Percentiles rank a stretch among this genome's conserved stretches.
Conservation (phyloP, 768 basidiomycete genomes). For the Pholiota microspora region DNA sequence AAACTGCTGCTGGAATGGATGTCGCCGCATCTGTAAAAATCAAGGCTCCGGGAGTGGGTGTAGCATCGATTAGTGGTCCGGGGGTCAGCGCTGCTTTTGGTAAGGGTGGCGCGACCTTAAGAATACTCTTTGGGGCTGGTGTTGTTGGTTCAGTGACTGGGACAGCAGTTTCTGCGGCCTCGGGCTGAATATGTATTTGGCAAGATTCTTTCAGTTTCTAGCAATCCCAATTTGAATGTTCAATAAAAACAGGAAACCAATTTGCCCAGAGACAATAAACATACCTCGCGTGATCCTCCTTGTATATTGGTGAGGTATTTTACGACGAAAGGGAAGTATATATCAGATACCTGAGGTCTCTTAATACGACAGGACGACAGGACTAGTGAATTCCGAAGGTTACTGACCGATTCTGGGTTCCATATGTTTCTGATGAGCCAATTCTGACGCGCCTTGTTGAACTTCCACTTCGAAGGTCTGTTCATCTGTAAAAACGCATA, state of each 20-base stretch:
- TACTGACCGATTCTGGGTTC: conserved; percentile 44
- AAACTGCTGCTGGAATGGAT: not conserved
- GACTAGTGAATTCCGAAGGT: conserved; percentile 1
- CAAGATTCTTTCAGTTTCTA: conserved; percentile 23
- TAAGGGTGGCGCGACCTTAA: not conserved
- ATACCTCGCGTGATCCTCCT: conserved; percentile 23
- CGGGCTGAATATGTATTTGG: conserved; percentile 16
- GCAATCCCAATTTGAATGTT: not conserved
- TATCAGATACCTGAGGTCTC: conserved; percentile 17
- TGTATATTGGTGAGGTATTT: conserved; percentile 23
- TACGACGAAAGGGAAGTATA: conserved; percentile 21
- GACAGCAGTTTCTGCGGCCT: not conserved
- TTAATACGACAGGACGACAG: not conserved
- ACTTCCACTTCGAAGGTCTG: conserved; percentile 58
- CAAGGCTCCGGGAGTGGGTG: conserved; percentile 3
- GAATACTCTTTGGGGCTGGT: conserved; percentile 2
- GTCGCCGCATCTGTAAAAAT: not conserved
- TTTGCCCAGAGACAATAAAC: not conserved
- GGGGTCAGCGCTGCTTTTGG: conserved; percentile 9
- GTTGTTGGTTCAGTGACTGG: not conserved
- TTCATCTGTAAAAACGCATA: conserved; percentile 58
- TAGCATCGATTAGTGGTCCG: conserved; percentile 18
- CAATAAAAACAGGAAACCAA: not conserved
- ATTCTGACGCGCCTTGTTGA: conserved; percentile 72
- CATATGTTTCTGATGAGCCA: conserved; percentile 71